Evolutionary conservation across 2,329 filamentous ascomycete genomes (phyloP), one percentile per base, ranked within the genome.

Genomic region (Alternaria sp.): DNA sequence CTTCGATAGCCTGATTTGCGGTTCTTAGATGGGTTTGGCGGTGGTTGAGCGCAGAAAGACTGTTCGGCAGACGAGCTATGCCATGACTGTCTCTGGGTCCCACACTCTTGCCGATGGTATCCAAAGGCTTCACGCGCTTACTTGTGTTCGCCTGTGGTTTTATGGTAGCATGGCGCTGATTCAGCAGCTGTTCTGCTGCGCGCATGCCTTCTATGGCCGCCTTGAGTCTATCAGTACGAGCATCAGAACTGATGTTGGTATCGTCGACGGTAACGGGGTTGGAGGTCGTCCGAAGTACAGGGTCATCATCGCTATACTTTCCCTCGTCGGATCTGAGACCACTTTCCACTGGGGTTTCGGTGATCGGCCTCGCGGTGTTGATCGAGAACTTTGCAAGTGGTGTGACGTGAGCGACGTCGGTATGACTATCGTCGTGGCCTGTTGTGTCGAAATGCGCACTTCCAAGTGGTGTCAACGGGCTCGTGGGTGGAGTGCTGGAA

Each of bases 161-260:
- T 11, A 66, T 61, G 4, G 40, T 57, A 21, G 60, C 45, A 30
- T 65, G 63, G 32, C 56, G 59, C 23, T 59, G 54, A 7, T 52
- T 28, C 10, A 65, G 40, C 19, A 65, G 30, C 46, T 56, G 56
- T 19, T 65, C 62, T 23, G 62, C 62, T 3, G 56, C 55, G 4
- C 45, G 55, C 36, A 62, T 50, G 19, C 15, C 51, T 5, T 23
- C 55, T 8, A 62, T 28, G 11, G 51, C 51, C 12, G 26, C 36
- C 9, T 47, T 45, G 8, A 59, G n/a, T 28, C 30, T 28, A 17
- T n/a, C 21, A 3, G 43, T 15, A 11, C 43, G 11, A 13, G 49
- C 12, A 40, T 59, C 21, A 7, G 32, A 17, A 19, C 12, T 40
- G 26, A 13, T 13, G 6, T 26, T 11, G 19, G 52, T 21, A 15